phyloP scores from a whole-genome alignment of 768 basidiomycete species.

The Cystobasidium ongulense region DNA sequence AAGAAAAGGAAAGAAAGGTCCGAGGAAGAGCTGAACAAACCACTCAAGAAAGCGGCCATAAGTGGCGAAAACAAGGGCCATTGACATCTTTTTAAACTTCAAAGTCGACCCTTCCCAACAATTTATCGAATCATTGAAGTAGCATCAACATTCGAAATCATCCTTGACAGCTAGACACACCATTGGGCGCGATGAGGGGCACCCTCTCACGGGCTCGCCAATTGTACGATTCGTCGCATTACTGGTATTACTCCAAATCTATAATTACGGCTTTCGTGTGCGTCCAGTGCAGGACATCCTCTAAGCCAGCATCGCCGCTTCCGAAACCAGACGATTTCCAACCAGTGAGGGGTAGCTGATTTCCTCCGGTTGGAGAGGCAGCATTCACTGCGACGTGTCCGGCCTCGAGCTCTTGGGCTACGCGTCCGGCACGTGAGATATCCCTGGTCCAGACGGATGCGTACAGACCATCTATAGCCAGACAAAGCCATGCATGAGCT shows the following conservation, averaged over 20 bases:
- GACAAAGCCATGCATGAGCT: no score
- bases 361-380: background rate
- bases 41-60: background rate
- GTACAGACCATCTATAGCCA: constrained; percentile 11
- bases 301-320: background rate
- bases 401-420: constrained; percentile 11
- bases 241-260: background rate
- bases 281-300: background rate
- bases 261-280: background rate
- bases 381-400: constrained; percentile 13
- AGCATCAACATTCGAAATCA: no score
- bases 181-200: no score
- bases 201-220: no score
- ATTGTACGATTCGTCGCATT: no score
- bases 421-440: background rate
- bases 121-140: no score
- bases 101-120: no score
- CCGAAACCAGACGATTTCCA: constrained; percentile 1
- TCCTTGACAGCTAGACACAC: no score
- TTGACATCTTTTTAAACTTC: no score
- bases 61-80: no score
- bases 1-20: constrained; percentile 16
- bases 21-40: background rate
- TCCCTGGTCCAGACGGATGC: constrained; percentile 20
- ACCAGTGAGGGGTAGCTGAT: background rate